Percentiles rank a stretch among this genome's conserved stretches.
Conservation (phyloP, 345 rosid species). For the Eucalyptus erythrocorys region DNA sequence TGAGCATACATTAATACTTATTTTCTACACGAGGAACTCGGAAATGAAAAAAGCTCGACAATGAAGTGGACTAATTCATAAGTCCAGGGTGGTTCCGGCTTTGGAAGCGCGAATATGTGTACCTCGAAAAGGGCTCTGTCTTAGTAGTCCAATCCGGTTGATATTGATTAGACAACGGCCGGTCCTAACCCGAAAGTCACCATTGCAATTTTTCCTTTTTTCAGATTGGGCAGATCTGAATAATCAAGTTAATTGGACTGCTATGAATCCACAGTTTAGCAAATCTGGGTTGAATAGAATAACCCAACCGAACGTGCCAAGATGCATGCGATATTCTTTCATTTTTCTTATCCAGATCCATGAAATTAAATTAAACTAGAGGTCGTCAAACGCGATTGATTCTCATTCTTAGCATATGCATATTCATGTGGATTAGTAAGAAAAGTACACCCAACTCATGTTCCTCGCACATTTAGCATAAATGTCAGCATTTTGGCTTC, state of each 20-base stretch:
- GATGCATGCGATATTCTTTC: not conserved
- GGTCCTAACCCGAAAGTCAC: not conserved
- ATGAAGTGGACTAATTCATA: not conserved
- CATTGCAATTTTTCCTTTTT: not conserved
- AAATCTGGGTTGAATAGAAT: not conserved
- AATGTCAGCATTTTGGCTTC: not conserved
- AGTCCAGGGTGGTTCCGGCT: not conserved
- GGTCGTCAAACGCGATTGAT: not conserved
- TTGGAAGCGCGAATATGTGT: not conserved
- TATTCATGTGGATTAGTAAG: not conserved
- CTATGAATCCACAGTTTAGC: not conserved
- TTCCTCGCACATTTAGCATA: not conserved
- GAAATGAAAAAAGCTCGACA: not conserved
- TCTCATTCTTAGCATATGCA: not conserved
- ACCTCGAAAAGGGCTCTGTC: not conserved
- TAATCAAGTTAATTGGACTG: not conserved
- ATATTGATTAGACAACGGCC: not conserved
- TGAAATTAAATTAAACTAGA: not conserved
- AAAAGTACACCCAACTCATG: not conserved
- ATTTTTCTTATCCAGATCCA: not conserved
- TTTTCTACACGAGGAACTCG: not conserved
- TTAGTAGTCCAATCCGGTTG: not conserved
- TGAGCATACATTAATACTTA: not conserved
- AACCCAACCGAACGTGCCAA: not conserved
- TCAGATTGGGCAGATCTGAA: not conserved